These are phyloP conservation scores for Puya raimondii DNA, from an alignment of 176 grass and related monocot species.

Conservation along the genomic window DNA sequence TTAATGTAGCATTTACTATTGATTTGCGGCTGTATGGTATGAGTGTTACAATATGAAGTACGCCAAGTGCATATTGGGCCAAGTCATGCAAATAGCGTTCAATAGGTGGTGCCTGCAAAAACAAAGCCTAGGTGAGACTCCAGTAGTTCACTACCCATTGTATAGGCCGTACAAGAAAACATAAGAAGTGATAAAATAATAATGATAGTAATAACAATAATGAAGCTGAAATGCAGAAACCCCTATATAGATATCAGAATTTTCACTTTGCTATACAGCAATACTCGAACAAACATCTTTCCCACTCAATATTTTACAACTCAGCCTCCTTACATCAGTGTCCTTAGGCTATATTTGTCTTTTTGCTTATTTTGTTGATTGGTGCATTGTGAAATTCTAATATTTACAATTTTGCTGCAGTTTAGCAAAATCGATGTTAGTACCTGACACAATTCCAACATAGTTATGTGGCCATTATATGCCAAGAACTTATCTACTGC, in stretches of 20 bases:
- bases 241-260: too few species aligned
- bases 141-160: conserved; percentile 15
- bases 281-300: neutral
- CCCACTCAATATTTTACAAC: too few species aligned
- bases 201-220: neutral
- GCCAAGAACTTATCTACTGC: conserved; percentile 78
- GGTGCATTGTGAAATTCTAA: too few species aligned
- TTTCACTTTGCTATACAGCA: neutral
- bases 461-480: conserved; percentile 75
- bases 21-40: conserved; percentile 62
- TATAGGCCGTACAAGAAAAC: neutral
- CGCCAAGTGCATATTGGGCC: conserved; percentile 84
- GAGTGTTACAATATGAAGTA: conserved; percentile 94
- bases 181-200: neutral
- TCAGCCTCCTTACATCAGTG: too few species aligned
- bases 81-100: conserved; percentile 91
- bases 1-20: conserved; percentile 83
- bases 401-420: too few species aligned
- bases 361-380: too few species aligned
- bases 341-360: too few species aligned
- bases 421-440: too few species aligned
- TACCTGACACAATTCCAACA: conserved; percentile 96
- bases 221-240: too few species aligned
- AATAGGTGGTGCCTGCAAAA: conserved; percentile 55
- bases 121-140: conserved; percentile 1